Base-by-base conservation (phyloP, 495 filamentous ascomycete genomes). In the Bacidia gigantensis region DNA sequence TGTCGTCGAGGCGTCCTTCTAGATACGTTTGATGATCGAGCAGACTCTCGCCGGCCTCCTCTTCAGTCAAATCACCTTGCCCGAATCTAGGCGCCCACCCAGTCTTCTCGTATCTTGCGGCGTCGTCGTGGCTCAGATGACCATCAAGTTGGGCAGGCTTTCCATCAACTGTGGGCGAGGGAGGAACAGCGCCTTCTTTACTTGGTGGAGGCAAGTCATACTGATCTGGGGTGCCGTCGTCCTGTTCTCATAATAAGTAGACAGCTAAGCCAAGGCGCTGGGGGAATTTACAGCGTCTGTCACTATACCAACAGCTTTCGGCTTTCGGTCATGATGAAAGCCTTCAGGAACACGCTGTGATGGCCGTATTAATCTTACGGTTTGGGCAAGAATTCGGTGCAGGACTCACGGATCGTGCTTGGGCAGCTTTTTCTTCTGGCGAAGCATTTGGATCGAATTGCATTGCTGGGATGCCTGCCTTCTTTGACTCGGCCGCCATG, bases 31-130 rank as follows among this genome's bases (percentile, higher is more conserved):
- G 77, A 63, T 95, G 89, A 62, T 97, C 88, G 35, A 93, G 72
- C 61, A 95, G 62, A 46, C 75, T 88, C 46, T 79, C 80, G 17
- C 72, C 76, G 23, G 72, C 73, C n/a, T 76, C 70, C 2, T 69
- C 63, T 18, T 73, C 68, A 12, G 70, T 71, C 23, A 70, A 61
- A 35, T 78, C 75, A 2, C 65, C 69, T 49, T 66, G 60, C 22
- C 85, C 86, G 60, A 95, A 93, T 53, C 80, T 76, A 10, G 93
- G 92, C 9, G 82, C 82, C 90, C 93, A 96, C 35, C 93, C 93
- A 2, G 83, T 83, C 49, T 81, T 76, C 25, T 79, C 73, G 69
- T 80, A 80, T 52, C 76, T 68, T 12, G 68, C 65, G 21, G 72
- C 72, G 58, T 81, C 68, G 38, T 85, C 79, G 51, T 85, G 79